Evolutionary conservation across 106 monocot species (phyloP).

Genomic region (Phalaenopsis equestris): DNA sequence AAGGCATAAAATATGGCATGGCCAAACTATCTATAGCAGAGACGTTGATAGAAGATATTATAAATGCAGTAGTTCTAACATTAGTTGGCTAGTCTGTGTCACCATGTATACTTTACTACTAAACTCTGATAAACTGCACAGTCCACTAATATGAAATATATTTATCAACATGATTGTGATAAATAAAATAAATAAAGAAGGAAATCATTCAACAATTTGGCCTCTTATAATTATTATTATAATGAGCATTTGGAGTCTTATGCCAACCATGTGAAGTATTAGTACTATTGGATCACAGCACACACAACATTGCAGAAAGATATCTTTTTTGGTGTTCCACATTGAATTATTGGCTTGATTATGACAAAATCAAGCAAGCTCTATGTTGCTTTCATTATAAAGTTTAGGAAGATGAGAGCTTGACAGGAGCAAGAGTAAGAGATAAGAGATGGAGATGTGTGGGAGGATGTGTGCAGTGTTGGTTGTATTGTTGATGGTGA

Average conservation of each 20-base stretch:
- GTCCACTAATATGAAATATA: background rate
- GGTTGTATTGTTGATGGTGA: conserved; percentile 5
- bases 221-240: background rate
- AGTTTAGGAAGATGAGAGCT: background rate
- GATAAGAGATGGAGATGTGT: conserved; percentile 10
- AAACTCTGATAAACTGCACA: background rate
- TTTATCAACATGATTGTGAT: background rate
- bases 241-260: background rate
- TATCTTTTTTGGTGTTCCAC: background rate
- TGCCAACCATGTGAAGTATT: conserved; percentile 6
- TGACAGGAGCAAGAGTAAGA: background rate
- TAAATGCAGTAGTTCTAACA: background rate
- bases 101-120: background rate
- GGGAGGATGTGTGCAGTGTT: background rate
- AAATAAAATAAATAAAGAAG: background rate
- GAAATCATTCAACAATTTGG: background rate
- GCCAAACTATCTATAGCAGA: conserved; percentile 1
- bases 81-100: conserved; percentile 7
- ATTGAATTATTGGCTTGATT: background rate
- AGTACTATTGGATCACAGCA: background rate
- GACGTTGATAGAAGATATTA: background rate
- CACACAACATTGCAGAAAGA: background rate
- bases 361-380: background rate
- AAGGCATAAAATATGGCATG: background rate
- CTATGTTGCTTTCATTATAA: background rate